phyloP scores from a whole-genome alignment of 139 green algal species.

The Chlamydomonas schloesseri region DNA sequence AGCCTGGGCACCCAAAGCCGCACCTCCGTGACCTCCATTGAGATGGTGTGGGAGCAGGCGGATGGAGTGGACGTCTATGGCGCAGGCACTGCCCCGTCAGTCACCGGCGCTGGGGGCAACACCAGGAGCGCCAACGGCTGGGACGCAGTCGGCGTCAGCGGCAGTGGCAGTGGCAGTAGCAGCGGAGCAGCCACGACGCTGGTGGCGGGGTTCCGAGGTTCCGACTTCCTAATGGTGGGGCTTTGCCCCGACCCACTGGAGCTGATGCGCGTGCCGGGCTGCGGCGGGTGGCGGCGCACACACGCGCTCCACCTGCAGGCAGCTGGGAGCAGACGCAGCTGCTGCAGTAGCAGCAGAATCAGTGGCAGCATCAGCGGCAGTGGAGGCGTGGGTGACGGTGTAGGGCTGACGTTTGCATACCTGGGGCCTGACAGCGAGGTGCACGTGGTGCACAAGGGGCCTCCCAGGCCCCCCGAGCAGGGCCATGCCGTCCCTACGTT shows the following conservation, averaged over 20 bases:
- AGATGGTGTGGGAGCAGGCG: background rate
- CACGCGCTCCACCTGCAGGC: slow-evolving; percentile 3
- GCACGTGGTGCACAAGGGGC: background rate
- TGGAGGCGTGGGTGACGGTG: background rate
- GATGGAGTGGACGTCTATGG: too few species aligned
- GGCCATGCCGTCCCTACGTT: background rate
- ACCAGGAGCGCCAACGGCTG: background rate
- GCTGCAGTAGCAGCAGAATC: too few species aligned
- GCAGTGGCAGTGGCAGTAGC: background rate
- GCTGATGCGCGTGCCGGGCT: slow-evolving; percentile 10
- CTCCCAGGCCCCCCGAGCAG: background rate
- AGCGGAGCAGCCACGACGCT: background rate
- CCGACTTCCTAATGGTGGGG: background rate
- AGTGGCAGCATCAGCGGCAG: background rate
- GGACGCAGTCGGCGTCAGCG: background rate
- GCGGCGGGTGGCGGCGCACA: slow-evolving; percentile 20
- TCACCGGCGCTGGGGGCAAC: too few species aligned
- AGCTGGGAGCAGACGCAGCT: background rate
- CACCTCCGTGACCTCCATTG: slow-evolving; percentile 22
- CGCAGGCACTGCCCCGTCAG: too few species aligned
- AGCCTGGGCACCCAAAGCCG: slow-evolving; percentile 8
- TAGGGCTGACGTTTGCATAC: background rate
- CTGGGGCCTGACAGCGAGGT: background rate
- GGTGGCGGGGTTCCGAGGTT: slow-evolving; percentile 7
- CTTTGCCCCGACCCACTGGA: background rate